These are phyloP conservation scores for Cylindrotheca fusiformis DNA, from an alignment of 108 stramenopile genomes.

Conservation along the genomic window DNA sequence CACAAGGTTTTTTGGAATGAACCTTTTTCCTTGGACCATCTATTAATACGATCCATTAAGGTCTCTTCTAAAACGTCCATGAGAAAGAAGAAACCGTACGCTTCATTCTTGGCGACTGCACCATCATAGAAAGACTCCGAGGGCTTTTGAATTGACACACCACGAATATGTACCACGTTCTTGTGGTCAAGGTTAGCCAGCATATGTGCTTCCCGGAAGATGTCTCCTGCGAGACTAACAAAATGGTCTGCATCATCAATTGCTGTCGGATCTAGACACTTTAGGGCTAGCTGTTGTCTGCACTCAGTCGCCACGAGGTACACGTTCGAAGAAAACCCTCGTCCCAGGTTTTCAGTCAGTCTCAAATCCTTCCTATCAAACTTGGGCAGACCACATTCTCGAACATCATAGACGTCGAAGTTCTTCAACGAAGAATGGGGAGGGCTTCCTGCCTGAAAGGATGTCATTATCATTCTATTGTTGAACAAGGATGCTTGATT, in stretches of 20 bases:
- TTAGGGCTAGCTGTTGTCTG: background rate
- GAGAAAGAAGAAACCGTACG: conserved; percentile 9
- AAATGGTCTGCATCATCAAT: background rate
- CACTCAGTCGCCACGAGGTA: background rate
- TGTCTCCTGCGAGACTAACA: conserved; percentile 7
- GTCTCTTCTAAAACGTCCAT: conserved; percentile 7
- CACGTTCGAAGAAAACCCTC: conserved; percentile 14
- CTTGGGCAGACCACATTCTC: no score
- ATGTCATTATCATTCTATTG: no score
- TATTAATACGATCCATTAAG: conserved; percentile 6
- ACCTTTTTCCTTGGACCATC: background rate
- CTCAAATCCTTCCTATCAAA: background rate
- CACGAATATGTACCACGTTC: conserved; percentile 20
- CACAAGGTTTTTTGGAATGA: background rate
- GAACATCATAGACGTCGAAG: no score
- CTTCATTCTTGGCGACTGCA: no score
- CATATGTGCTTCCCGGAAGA: conserved; percentile 15
- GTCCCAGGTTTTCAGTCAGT: conserved; percentile 1
- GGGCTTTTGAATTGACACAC: background rate
- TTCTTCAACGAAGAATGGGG: no score
- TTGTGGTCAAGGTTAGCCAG: conserved; percentile 18
- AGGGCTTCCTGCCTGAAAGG: no score
- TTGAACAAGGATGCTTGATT: no score
- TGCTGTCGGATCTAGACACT: background rate
- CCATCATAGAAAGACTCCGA: background rate